These are phyloP conservation scores for Gossypium mustelinum DNA, from an alignment of 345 rosid genomes.

Conservation along the genomic window DNA sequence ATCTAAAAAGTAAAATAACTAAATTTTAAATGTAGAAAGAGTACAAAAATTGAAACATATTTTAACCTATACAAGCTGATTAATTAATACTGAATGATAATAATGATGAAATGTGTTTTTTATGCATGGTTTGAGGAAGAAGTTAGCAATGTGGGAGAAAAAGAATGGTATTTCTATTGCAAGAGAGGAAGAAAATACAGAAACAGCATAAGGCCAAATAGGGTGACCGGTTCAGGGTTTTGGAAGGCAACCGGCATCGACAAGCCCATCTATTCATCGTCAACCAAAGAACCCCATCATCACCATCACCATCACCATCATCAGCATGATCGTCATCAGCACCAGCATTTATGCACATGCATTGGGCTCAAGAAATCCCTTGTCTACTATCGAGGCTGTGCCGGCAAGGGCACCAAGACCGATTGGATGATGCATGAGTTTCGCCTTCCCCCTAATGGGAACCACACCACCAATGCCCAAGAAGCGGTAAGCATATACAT, in stretches of 20 bases:
- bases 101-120: background rate
- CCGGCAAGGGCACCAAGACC: slow-evolving; percentile 85
- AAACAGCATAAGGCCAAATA: slow-evolving; percentile 74
- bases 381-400: slow-evolving; percentile 68
- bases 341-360: slow-evolving; percentile 14
- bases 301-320: background rate
- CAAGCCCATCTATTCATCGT: slow-evolving; percentile 46
- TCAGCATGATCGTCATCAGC: background rate
- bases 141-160: slow-evolving; percentile 49
- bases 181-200: slow-evolving; percentile 74
- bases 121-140: slow-evolving; percentile 24
- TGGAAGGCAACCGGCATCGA: slow-evolving; percentile 94
- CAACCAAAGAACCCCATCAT: slow-evolving; percentile 24
- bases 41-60: background rate
- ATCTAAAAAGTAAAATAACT: too few relatives aligned
- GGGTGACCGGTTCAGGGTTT: slow-evolving; percentile 81
- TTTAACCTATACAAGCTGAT: background rate
- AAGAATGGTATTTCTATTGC: slow-evolving; percentile 76
- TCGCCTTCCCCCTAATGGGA: slow-evolving; percentile 46
- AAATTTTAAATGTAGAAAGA: too few relatives aligned
- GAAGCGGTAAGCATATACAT: slow-evolving; percentile 55
- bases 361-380: slow-evolving; percentile 80
- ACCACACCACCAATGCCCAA: slow-evolving; percentile 20
- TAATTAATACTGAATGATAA: background rate
- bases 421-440: slow-evolving; percentile 97